Evolutionary conservation across 257 asterid genomes (phyloP).

Genomic region (Knoxia roxburghii): DNA sequence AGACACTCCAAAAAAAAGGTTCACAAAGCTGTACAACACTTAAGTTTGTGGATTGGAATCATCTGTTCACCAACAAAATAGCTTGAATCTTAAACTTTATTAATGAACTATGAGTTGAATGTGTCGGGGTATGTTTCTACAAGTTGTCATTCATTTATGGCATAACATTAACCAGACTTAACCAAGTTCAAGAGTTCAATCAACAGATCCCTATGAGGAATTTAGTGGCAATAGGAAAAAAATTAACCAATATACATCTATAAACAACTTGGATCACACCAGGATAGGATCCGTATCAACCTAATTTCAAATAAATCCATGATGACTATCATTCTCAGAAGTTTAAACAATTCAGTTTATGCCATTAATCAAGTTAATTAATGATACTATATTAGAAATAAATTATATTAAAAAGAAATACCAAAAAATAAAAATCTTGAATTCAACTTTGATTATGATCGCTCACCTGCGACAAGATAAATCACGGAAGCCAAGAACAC

Average conservation of each 20-base stretch:
- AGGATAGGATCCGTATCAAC: background rate
- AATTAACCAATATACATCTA: no score
- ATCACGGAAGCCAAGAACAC: slow-evolving; percentile 45
- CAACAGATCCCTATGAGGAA: background rate
- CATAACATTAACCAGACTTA: background rate
- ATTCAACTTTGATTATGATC: background rate
- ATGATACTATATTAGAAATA: no score
- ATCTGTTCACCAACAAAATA: background rate
- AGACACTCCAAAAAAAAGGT: background rate
- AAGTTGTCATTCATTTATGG: background rate
- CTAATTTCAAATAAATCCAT: background rate
- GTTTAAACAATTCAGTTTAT: background rate
- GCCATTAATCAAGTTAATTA: background rate
- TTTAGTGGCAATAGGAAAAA: background rate
- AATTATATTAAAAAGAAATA: background rate
- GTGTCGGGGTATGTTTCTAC: no score
- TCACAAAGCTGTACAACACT: background rate
- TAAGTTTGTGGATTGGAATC: background rate
- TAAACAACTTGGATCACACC: background rate
- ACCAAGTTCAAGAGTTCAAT: background rate
- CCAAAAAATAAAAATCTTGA: no score
- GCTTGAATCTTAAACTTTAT: no score
- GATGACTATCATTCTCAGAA: background rate
- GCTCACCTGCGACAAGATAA: slow-evolving; percentile 70
- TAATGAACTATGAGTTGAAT: no score